Base-by-base conservation (phyloP, 1,139 yeast genomes). In the Saccharomyces hybrid region DNA sequence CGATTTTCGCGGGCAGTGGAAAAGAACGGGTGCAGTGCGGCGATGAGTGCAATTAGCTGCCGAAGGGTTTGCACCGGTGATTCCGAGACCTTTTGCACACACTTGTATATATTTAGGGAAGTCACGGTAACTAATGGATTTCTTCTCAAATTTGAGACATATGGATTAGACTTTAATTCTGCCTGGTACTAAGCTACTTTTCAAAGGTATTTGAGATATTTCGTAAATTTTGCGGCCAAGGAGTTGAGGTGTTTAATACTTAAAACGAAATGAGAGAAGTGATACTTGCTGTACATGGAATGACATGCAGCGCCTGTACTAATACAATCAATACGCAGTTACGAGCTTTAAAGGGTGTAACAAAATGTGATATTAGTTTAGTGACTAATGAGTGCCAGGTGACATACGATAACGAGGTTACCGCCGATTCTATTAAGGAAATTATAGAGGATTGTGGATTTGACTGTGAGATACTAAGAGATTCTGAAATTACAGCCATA, bases 221-320 rank as follows among this genome's bases (percentile, higher is more conserved):
- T 8, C 20, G 44, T 20, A 38, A 20, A 23, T 5, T 38, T 20
- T 38, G 23, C 23, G 44, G 44, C 23, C 13, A 38, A 38, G 44
- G 25, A 38, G 44, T 38, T 38, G 44, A 38, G 44, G 44, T 38
- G 5, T 38, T 38, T 8, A 16, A 11, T 5, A 26, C 13, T 16
- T 44, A 26, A 11, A 29, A 29, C 27, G 46, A 14, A 52, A 57
- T 56, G 61, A 53, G 58, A 47, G 55, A 56, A 25, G 58, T 51
- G 11, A 47, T 54, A n/a, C 49, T 61, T 20, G 46, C 72, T 2
- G 74, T 83, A 6, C 64, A 65, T 32, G 96, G 96, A 4, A 90
- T 90, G 96, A 88, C 96, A 5, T 90, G 96, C 65, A 87, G 93
- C 2, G 80, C 95, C 0, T 90, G 96, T 67, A 80, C 84, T 2